A percentile compares a stretch with the other conserved stretches of the same genome.
phyloP scores from a whole-genome alignment of 805 yeast genomes.

The Kuraishia hungarica region DNA sequence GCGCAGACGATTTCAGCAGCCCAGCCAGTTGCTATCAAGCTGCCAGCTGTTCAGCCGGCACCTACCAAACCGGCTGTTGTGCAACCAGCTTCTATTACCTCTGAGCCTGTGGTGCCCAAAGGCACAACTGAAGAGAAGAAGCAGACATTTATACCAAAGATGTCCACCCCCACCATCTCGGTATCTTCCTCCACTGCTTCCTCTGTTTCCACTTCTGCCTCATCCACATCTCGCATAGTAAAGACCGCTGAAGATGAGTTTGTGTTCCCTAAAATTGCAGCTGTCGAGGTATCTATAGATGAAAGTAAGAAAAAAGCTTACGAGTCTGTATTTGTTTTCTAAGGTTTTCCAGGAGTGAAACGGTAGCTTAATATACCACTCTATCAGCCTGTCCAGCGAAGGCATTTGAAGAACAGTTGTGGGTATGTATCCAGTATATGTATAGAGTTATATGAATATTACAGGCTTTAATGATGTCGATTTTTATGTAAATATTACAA shows the following conservation, averaged over 20 bases:
- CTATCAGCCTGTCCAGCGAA: too few relatives aligned
- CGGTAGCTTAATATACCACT: too few relatives aligned
- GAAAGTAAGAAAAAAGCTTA: not conserved
- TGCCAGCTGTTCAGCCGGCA: not conserved
- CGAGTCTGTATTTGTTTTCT: not conserved
- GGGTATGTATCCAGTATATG: too few relatives aligned
- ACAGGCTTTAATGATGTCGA: too few relatives aligned
- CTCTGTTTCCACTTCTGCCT: not conserved
- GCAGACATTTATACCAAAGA: not conserved
- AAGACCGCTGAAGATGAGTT: not conserved
- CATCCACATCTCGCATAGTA: not conserved
- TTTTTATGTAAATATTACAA: too few relatives aligned
- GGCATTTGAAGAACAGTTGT: too few relatives aligned
- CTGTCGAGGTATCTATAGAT: not conserved
- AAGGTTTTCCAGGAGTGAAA: too few relatives aligned
- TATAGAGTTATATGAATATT: too few relatives aligned
- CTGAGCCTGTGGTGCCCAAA: too few relatives aligned
- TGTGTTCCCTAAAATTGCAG: not conserved
- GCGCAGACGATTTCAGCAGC: not conserved
- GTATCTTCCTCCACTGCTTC: not conserved
- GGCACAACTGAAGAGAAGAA: not conserved
- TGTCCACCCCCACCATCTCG: not conserved
- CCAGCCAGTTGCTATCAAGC: too few relatives aligned
- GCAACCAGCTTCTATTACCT: too few relatives aligned
- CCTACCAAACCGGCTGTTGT: not conserved